Base-by-base conservation (phyloP, 202 grass and related monocot genomes). In the Panicum virgatum region DNA sequence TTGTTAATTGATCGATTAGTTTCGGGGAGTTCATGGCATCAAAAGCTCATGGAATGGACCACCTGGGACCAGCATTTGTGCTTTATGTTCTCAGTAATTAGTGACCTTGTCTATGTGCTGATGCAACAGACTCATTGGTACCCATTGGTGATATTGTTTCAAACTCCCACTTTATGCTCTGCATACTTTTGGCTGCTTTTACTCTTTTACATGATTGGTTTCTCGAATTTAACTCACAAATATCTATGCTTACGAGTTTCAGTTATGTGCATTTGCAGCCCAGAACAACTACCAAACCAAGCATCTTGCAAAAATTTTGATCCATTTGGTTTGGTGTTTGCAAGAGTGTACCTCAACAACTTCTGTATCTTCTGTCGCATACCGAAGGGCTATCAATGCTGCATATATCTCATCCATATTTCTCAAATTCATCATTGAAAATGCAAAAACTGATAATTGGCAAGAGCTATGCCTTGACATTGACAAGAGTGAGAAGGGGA, bases 351-450 rank as follows among this genome's bases (percentile, higher is more conserved):
- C 77, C 26, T 81, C 86, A 40, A 48, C 74, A 57, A 90, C 93
- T 81, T 72, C 88, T 72, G 80, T 71, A 84, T 90, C 87, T 40
- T 76, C 69, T 76, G 62, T 66, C 0, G 47, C 72, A 40, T 99
- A 92, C 64, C 88, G 86, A 30, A 99, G 91, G 77, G 89, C 93
- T 66, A 88, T 99, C 70, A 99, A 99, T 94, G 96, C 90, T 87
- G 83, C 96, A 47, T 96, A 96, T 66, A 96, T 99, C 83, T 92
- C 96, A 60, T 99, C 91, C 62, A 78, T 99, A 90, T 96, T 99
- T 92, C 93, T 99, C 77, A 99, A 99, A 75, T 99, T 99, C 84
- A 90, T 92, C 43, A 94, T 99, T 86, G 93, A 99, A 78, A 96
- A 94, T 56, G 82, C 85, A 27, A 96, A 88, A 84, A 70, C 82